These are phyloP conservation scores for Nematodospora anomalae DNA, from an alignment of 1,139 yeast species.

Conservation along the genomic window DNA sequence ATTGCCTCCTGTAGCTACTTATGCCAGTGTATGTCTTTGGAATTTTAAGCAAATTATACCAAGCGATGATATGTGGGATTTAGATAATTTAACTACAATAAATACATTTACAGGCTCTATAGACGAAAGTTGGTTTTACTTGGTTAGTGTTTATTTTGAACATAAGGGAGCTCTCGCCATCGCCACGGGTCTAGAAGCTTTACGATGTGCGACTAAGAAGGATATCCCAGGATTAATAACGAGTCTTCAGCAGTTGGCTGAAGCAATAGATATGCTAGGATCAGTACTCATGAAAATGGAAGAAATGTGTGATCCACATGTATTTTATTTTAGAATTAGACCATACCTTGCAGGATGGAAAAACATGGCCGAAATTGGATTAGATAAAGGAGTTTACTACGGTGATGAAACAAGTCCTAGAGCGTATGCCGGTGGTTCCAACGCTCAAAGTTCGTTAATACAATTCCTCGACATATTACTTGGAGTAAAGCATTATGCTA, in stretches of 20 bases:
- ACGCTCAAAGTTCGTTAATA: conserved; percentile 88
- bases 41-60: conserved; percentile 70
- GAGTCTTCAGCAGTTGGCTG: conserved; percentile 66
- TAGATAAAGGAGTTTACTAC: conserved; percentile 74
- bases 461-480: conserved; percentile 81
- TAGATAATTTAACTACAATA: conserved; percentile 74
- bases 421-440: conserved; percentile 83
- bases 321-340: conserved; percentile 79
- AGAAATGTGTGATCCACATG: conserved; percentile 93
- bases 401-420: conserved; percentile 65
- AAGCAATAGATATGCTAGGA: conserved; percentile 74
- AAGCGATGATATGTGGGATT: conserved; percentile 40
- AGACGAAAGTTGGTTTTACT: conserved; percentile 93
- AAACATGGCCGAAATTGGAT: conserved; percentile 85
- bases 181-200: conserved; percentile 48
- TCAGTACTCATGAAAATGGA: conserved; percentile 78
- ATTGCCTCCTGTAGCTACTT: conserved; percentile 84
- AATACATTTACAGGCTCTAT: conserved; percentile 86
- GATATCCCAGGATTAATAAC: conserved; percentile 39
- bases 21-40: conserved; percentile 88
- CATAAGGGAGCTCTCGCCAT: conserved; percentile 76
- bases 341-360: conserved; percentile 95
- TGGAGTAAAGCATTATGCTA: conserved; percentile 73
- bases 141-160: conserved; percentile 86
- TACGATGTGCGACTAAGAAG: conserved; percentile 29